Evolutionary conservation across 352 stramenopile genomes (phyloP), one percentile per base, ranked within the genome.

Genomic region (Thraustotheca clavata): DNA sequence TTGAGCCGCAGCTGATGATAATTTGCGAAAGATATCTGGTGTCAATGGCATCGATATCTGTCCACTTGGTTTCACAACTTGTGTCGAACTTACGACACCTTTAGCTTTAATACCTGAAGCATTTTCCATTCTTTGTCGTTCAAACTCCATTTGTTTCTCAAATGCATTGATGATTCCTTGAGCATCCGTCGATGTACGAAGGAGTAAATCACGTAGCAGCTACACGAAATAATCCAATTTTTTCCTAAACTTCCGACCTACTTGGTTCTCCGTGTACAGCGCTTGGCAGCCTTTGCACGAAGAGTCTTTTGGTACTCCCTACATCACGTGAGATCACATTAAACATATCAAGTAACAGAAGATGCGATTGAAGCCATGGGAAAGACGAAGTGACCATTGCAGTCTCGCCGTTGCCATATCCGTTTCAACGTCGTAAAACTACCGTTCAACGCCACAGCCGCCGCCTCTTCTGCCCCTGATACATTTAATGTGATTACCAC

Each of bases 121-220:
- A 14, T 36, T 33, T 24, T 65, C 57, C 3, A 65, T 24, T 2
- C 57, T 40, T 14, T 55, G 57, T 18, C 57, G 57, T 26, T 65
- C 41, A 43, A 54, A 54, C 20, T 65, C 57, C n/a, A 55, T 50
- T 22, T 49, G 57, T 46, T 65, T 65, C 18, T 65, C 57, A 29
- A 65, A 65, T 8, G 57, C 22, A 22, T 65, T 27, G 36, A 65
- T 65, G 20, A 65, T 55, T 36, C 57, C 41, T 22, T 65, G 57
- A 16, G 57, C 57, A 26, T 65, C 57, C 3, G 57, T 50, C 3
- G 57, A 65, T 20, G 57, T 65, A 18, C 57, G 57, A 7, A 65
- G 57, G 3, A 65, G 57, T 2, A 65, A 46, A 1, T 65, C 57
- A 9, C 57, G 9, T 3, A 65, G 57, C 4, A 65, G 39, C 57